phyloP scores from a whole-genome alignment of 345 rosid genomes.

The Murraya koenigii region DNA sequence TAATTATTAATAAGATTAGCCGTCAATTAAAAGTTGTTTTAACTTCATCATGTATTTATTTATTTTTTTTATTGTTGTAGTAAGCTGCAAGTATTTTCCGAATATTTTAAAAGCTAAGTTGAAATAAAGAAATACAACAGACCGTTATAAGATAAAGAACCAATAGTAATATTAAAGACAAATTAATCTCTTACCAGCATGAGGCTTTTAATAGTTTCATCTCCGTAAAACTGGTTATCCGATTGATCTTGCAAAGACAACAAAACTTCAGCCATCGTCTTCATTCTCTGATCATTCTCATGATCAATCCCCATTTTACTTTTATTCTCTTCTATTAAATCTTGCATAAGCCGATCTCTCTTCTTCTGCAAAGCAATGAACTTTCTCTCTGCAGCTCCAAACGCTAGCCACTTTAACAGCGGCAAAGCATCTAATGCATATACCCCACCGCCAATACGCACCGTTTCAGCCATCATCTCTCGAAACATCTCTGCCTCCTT shows the following conservation, averaged over 20 bases:
- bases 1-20: no score
- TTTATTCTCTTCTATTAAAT: conserved; percentile 22
- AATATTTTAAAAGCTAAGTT: no score
- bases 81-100: no score
- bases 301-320: neutral
- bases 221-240: conserved; percentile 26
- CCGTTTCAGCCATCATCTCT: conserved; percentile 16
- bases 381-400: conserved; percentile 15
- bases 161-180: no score
- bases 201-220: conserved; percentile 27
- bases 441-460: conserved; percentile 11
- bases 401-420: conserved; percentile 15
- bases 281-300: neutral
- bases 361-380: conserved; percentile 11
- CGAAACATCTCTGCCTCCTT: conserved; percentile 24
- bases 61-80: no score
- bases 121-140: no score
- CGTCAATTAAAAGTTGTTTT: no score
- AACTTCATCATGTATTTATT: no score
- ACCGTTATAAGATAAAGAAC: no score
- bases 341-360: conserved; percentile 29
- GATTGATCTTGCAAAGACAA: conserved; percentile 22
- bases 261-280: conserved; percentile 30
- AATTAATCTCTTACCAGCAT: conserved; percentile 19
- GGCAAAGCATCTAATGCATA: conserved; percentile 21